Conservation (phyloP, 2,329 filamentous ascomycete genomes). For the Cercospora citrullina region DNA sequence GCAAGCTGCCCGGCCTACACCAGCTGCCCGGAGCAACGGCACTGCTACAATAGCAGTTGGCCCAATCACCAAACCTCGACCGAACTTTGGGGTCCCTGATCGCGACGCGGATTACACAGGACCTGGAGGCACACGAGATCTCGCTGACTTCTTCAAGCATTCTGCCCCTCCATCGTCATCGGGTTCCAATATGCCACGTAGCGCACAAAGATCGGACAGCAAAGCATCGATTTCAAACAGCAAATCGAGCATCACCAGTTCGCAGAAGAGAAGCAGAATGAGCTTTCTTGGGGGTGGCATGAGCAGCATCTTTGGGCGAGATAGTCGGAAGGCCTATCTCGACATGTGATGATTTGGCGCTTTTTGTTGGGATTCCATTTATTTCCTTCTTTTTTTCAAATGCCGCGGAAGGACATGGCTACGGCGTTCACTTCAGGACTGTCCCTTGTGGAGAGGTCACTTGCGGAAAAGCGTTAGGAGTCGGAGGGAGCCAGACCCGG, state of each 20-base stretch:
- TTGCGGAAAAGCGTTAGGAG: neutral
- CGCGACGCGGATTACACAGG: conserved; percentile 11
- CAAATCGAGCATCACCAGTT: conserved; percentile 14
- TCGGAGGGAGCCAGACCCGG: neutral
- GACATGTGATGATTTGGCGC: conserved; percentile 4
- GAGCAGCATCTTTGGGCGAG: conserved; percentile 10
- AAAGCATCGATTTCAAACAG: conserved; percentile 8
- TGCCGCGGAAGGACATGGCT: neutral
- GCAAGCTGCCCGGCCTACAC: conserved; percentile 7
- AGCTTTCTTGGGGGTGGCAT: conserved; percentile 14
- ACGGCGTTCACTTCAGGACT: conserved; percentile 1
- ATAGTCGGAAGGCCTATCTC: conserved; percentile 9
- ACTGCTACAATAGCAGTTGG: conserved; percentile 23
- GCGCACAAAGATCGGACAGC: neutral
- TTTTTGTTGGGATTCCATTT: neutral
- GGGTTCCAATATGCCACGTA: neutral
- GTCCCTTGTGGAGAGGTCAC: neutral
- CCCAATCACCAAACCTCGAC: conserved; percentile 19
- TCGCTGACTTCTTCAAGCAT: conserved; percentile 25
- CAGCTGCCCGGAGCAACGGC: conserved; percentile 8
- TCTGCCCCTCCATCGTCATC: conserved; percentile 16
- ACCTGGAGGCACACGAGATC: conserved; percentile 21
- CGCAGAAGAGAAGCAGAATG: conserved; percentile 7
- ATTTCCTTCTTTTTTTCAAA: neutral
- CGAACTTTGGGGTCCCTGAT: conserved; percentile 19